Percentiles rank a stretch among this genome's conserved stretches.
These are phyloP conservation scores for Blechomonas ayalai DNA, from an alignment of 208 protist species.

Conservation along the genomic window DNA sequence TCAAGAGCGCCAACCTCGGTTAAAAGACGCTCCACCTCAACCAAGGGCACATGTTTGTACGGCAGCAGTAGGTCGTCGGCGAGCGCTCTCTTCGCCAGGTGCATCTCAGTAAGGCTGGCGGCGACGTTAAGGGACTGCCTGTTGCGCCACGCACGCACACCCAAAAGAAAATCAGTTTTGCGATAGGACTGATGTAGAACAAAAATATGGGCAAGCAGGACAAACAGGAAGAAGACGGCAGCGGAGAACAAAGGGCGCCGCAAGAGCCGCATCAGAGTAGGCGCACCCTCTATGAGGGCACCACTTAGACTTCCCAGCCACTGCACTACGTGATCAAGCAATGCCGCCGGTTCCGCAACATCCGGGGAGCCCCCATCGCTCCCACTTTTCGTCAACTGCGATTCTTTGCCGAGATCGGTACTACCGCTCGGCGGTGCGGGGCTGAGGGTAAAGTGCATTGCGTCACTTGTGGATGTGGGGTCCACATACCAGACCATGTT, in stretches of 20 bases:
- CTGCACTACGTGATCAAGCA: too few species aligned
- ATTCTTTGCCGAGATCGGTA: too few species aligned
- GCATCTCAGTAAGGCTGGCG: constrained; percentile 27
- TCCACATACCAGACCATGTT: too few species aligned
- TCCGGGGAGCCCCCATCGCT: too few species aligned
- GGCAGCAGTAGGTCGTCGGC: constrained; percentile 9
- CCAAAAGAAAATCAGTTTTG: constrained; percentile 14
- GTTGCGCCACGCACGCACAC: constrained; percentile 27
- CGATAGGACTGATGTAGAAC: constrained; percentile 22
- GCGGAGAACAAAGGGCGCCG: constrained; percentile 1
- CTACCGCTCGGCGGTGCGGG: too few species aligned
- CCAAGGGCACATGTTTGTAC: neutral
- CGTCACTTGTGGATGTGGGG: too few species aligned
- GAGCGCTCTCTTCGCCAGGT: constrained; percentile 9
- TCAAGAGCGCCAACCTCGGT: constrained; percentile 15
- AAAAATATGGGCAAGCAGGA: constrained; percentile 48
- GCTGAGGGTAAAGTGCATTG: too few species aligned
- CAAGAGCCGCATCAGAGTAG: too few species aligned
- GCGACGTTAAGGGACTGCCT: constrained; percentile 36
- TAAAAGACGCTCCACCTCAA: constrained; percentile 14
- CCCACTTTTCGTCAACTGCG: too few species aligned
- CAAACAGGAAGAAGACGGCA: constrained; percentile 45
- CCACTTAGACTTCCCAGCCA: too few species aligned
- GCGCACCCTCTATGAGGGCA: too few species aligned
- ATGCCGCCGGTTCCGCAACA: too few species aligned